Evolutionary conservation across 106 monocot genomes (phyloP).

Genomic region (Posidonia australis): DNA sequence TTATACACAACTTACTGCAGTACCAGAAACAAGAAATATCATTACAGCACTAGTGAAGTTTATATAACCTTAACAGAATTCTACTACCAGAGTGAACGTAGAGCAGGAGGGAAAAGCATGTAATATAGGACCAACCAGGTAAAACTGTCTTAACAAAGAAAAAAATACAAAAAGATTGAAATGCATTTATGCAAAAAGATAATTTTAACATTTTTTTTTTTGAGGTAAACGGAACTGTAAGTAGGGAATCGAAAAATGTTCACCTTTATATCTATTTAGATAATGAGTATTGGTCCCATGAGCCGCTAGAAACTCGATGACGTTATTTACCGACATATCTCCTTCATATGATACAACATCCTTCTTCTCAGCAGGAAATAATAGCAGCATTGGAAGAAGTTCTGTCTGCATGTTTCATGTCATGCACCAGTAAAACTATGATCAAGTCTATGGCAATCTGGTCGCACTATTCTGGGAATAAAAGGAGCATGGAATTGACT

Average conservation of each 20-base stretch:
- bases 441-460: too few relatives aligned
- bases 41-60: too few relatives aligned
- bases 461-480: background rate
- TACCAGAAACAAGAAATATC: too few relatives aligned
- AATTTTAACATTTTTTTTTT: background rate
- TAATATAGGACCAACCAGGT: too few relatives aligned
- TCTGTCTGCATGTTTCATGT: conserved; percentile 42
- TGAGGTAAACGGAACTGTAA: background rate
- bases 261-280: conserved; percentile 40
- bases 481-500: background rate
- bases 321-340: conserved; percentile 41
- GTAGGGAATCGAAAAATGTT: background rate
- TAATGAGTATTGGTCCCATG: conserved; percentile 45
- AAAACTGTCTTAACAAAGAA: too few relatives aligned
- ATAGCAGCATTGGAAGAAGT: conserved; percentile 44
- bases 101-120: too few relatives aligned
- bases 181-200: background rate
- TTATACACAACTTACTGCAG: too few relatives aligned
- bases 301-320: conserved; percentile 63
- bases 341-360: conserved; percentile 49
- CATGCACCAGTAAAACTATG: background rate
- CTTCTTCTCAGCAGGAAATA: conserved; percentile 57
- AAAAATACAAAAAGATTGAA: conserved; percentile 5
- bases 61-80: too few relatives aligned
- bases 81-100: too few relatives aligned